Base-by-base conservation (phyloP, 164 flowering plant species). In the Tinospora cordifolia region DNA sequence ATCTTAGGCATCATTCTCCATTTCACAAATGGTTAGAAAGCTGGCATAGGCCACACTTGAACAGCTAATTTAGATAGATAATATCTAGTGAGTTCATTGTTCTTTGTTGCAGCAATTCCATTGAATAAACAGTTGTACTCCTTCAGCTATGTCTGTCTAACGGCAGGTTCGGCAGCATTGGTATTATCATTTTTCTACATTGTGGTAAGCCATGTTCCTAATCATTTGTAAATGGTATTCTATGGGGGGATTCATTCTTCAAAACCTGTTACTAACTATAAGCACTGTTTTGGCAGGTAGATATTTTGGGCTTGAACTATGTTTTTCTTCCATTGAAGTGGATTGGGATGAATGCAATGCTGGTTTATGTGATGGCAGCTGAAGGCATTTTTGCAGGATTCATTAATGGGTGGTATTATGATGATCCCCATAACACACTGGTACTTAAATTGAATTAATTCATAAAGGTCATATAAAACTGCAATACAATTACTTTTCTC, bases 321-420 rank as follows among this genome's bases (percentile, higher is more conserved):
- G 44, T 80, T 39, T 91, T 88, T 77, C 80, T 91, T 54, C 96
- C 92, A n/a, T 76, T 93, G 44, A 82, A 89, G 77, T 93, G 98
- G 97, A 93, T 93, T 65, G 98, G 98, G 62, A 89, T 88, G 96
- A 93, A 93, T 69, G 98, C 98, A 4, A 90, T 93, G 98, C 90
- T 93, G 24, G 97, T 91, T 24, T 93, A 81, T 74, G 98, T 93
- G 6, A 85, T 91, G 96, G 97, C 96, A 22, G 96, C 97, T 13
- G 92, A 77, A 81, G 97, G 96, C 74, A 87, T 93, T 41, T 90
- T 93, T 79, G 92, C 92, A 21, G 97, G 90, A 70, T 89, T 93
- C 73, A 78, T 91, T 30, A 91, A 91, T 66, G 98, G 98, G 49
- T 91, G 98, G 98, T 93, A 89, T 66, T 91, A 86, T 39, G 82